Base-by-base conservation (phyloP, 257 asterid species). In the Datura wrightii region DNA sequence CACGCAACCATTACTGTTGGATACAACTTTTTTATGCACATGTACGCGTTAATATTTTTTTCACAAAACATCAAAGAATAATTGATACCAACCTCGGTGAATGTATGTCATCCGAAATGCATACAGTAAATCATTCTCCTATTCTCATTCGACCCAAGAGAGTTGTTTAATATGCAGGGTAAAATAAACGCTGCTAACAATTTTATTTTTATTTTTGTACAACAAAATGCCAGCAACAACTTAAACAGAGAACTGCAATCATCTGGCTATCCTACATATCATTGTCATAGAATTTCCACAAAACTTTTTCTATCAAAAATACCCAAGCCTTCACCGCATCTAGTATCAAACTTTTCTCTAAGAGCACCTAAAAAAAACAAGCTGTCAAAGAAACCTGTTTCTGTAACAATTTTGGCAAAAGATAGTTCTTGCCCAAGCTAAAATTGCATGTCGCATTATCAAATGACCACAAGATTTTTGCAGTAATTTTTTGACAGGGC, bases 81-180 rank as follows among this genome's bases (percentile, higher is more conserved):
- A 76, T 31, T 76, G 46, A 52, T 31, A 31, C 63, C 81, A 78
- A 31, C 63, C 63, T 78, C 82, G 34, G 14, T 50, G 82, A 78
- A 0, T 5, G 4, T 76, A 76, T 14, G n/a, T 62, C 46, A 76
- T 50, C 44, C 50, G 62, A 76, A 14, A 31, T 50, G 81, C 13
- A 24, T 74, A 19, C 58, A 48, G 59, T 34, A 14, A 16, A 65
- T 15, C 72, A 65, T 65, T 13, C 19, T 36, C 72, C 18, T 37
- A 65, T 65, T 10, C 72, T 5, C 46, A 39, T 39, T 69, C 7
- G n/a, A 15, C 78, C 71, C 44, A 34, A 10, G 37, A 69, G 52
- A 39, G 31, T 15, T 39, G 6, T 42, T 69, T 69, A 37, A 69
- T 15, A 15, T 15, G 52, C 78, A 39, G 34, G 10, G 78, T 7